phyloP scores from a whole-genome alignment of 441 rosid genomes.

The Populus hybrid region DNA sequence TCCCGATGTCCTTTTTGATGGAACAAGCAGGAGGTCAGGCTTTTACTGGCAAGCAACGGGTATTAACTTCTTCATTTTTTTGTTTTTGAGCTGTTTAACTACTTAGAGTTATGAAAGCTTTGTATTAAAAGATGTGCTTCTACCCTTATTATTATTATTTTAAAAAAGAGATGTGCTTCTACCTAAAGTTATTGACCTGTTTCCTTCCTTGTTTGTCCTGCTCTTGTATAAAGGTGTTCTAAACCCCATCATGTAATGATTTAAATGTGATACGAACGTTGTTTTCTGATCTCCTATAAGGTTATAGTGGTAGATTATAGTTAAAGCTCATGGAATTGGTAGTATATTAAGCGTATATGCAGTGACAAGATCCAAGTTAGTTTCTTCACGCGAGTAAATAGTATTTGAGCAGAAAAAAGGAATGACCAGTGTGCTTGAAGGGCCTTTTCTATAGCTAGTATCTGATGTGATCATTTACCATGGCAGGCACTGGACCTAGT shows the following conservation, averaged over 20 bases:
- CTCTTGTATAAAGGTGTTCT: background rate
- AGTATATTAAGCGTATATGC: background rate
- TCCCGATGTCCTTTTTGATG: conserved; percentile 96
- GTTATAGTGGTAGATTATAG: background rate
- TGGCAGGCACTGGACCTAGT: conserved; percentile 81
- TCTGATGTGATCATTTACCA: conserved; percentile 7
- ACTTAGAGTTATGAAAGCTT: background rate
- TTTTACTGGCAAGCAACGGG: conserved; percentile 86
- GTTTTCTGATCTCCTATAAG: background rate
- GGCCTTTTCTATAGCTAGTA: background rate
- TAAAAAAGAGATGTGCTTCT: background rate
- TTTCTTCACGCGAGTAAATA: too few relatives aligned
- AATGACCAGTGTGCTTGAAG: background rate
- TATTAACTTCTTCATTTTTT: conserved; percentile 25
- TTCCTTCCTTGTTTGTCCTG: background rate
- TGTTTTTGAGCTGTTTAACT: background rate
- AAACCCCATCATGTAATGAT: background rate
- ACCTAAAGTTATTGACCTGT: background rate
- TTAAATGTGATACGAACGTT: background rate
- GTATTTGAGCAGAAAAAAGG: background rate
- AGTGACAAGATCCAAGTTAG: background rate
- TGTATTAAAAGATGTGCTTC: background rate
- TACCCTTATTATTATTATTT: background rate
- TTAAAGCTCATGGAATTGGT: background rate
- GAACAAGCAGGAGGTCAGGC: conserved; percentile 99